A percentile compares a stretch with the other conserved stretches of the same genome.
These are phyloP conservation scores for Sequoia sempervirens DNA, from an alignment of 75 land plant species.

Conservation along the genomic window DNA sequence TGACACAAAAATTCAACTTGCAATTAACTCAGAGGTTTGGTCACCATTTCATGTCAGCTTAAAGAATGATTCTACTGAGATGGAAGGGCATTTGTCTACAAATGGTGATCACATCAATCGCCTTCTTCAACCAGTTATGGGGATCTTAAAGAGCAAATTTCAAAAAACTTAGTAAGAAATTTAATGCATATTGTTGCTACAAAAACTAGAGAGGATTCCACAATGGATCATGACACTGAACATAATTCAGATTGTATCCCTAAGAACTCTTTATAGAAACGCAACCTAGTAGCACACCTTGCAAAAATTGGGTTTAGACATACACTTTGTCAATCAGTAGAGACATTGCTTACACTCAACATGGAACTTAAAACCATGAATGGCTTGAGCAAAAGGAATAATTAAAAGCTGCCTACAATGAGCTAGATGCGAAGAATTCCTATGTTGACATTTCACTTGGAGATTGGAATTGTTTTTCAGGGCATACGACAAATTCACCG, in stretches of 20 bases:
- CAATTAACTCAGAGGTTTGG: slow-evolving; percentile 23
- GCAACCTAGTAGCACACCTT: slow-evolving; percentile 12
- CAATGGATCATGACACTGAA: neutral
- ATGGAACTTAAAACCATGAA: too few relatives aligned
- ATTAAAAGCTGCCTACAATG: too few relatives aligned
- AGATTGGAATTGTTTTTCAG: too few relatives aligned
- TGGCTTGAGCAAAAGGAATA: too few relatives aligned
- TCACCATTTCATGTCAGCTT: slow-evolving; percentile 31
- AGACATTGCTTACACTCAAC: slow-evolving; percentile 24
- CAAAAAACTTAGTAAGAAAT: slow-evolving; percentile 39
- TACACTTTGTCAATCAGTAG: slow-evolving; percentile 18
- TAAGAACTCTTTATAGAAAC: slow-evolving; percentile 3
- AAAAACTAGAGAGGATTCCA: neutral
- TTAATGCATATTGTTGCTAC: slow-evolving; percentile 21
- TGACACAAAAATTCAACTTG: neutral
- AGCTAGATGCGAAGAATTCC: too few relatives aligned
- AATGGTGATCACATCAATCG: neutral
- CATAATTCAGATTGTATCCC: neutral
- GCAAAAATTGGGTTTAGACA: slow-evolving; percentile 26
- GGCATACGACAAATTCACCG: too few relatives aligned
- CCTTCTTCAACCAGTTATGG: too few relatives aligned
- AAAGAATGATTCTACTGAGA: slow-evolving; percentile 8
- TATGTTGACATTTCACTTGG: too few relatives aligned
- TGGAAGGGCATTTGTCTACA: neutral
- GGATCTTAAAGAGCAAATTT: slow-evolving; percentile 4